Base-by-base conservation (phyloP, 2,329 filamentous ascomycete genomes). In the Didymella pinodella region DNA sequence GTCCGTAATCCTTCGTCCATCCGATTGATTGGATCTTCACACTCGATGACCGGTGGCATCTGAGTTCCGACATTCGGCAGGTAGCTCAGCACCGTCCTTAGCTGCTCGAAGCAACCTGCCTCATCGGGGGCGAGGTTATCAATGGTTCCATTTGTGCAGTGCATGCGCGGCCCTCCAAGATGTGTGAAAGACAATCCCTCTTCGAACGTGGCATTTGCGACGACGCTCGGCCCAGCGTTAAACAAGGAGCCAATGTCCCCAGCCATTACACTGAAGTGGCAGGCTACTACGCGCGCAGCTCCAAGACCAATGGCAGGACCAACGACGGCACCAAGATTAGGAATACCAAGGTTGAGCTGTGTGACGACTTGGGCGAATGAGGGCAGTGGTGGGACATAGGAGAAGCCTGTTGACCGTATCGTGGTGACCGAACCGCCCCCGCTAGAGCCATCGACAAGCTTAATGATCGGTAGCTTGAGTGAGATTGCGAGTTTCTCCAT, bases 181-280 rank as follows among this genome's bases (percentile, higher is more conserved):
- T 88, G 85, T 12, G 81, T 81, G 47, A 87, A 83, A 4, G 79
- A 82, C 2, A 89, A 72, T 0, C 82, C 86, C 75, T 89, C 87
- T 68, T 89, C 86, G 63, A 88, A 88, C 0, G 86, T 89, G 1
- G 87, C 87, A 7, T 82, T 77, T 48, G 85, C 84, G 18, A 89
- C 87, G 0, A 89, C 86, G 59, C 84, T 84, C 0, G 86, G 86
- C 0, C 87, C 87, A 7, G 87, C 87, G 67, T 89, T 89, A 68
- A 89, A 88, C 25, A 89, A 67, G 0, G 81, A 80, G 0, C 86
- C 87, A 1, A 89, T 79, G 68, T 89, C 85, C 4, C 78, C 85
- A 3, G 86, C 86, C 86, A 89, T 89, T 32, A 89, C 86, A 1
- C 83, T 86, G 67, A 89, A 89, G 68, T 89, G 87, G 45, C 85